Evolutionary conservation across 2,329 filamentous ascomycete species (phyloP), one percentile per base, ranked within the genome.

Genomic region (Paramyrothecium sp.): DNA sequence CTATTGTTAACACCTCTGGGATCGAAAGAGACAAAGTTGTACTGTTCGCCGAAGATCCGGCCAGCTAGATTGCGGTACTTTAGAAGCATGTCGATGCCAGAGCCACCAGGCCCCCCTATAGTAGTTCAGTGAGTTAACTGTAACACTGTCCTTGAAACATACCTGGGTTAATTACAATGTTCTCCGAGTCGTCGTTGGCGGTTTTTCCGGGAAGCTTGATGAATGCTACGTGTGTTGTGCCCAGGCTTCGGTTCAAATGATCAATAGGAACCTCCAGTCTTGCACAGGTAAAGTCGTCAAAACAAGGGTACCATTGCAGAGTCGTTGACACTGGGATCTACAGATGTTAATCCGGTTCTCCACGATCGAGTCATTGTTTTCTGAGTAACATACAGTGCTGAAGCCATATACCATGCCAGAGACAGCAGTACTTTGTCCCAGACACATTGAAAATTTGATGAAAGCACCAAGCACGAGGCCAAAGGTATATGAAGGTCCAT

Each of bases 11-110:
- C 71, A 11, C 74, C 74, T 34, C 75, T 72, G 60, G 75, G 74
- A 57, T 77, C 75, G 61, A 74, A 78, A 38, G 72, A 74, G 59
- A 77, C 69, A 51, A 74, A 62, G 65, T 76, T 76, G 64, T 76
- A 76, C 60, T 77, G 71, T 56, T 75, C 73, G 60, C 72, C 72
- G 46, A 76, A 66, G 4, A 70, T 59, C 47, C 64, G 57, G 41
- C 62, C 62, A 52, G 63, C 55, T 16, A 69, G 51, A 41, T 57
- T 1, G 54, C 53, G 51, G 52, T 59, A 56, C 49, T 54, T 2
- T 51, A 63, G 48, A n/a, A 75, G 62, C 23, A 69, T 62, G 16
- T 69, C 67, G 21, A 74, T 58, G 26, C 73, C 73, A 55, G 73
- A 75, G 48, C 67, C 68, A 38, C 73, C 70, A 0, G 74, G 74